phyloP scores from a whole-genome alignment of 371 early-diverging fungal genomes.

The Mortierella sp. region DNA sequence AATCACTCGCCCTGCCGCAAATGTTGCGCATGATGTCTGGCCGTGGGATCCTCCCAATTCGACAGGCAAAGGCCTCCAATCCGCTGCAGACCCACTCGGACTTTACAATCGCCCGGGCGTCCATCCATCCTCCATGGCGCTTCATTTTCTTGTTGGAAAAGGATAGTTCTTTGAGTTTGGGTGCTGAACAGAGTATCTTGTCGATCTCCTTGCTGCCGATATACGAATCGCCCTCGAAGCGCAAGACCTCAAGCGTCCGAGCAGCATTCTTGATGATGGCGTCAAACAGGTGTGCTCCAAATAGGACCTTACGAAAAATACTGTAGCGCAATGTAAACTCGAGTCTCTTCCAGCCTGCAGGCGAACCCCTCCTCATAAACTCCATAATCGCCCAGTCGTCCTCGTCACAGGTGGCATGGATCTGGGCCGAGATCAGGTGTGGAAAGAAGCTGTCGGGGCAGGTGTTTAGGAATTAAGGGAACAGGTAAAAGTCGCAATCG shows the following conservation, averaged over 20 bases:
- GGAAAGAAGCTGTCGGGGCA: background rate
- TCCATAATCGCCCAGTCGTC: too few species aligned
- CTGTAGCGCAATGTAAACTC: background rate
- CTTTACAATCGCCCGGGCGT: background rate
- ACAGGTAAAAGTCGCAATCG: background rate
- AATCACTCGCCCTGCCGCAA: background rate
- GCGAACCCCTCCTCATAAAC: too few species aligned
- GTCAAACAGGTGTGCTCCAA: background rate
- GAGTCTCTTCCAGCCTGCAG: too few species aligned
- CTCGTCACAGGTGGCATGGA: too few species aligned
- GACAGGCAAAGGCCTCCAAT: background rate
- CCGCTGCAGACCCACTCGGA: background rate
- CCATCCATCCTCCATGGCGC: background rate
- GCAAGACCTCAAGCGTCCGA: background rate
- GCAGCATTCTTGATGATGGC: background rate
- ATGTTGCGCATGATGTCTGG: background rate
- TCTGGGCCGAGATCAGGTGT: background rate
- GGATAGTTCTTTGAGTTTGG: background rate
- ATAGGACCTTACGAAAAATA: background rate
- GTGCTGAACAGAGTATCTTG: background rate
- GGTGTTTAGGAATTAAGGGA: background rate
- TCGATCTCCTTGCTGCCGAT: background rate
- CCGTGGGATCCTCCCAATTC: background rate
- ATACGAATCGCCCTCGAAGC: background rate
- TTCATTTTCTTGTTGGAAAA: background rate